Base-by-base conservation (phyloP, 495 filamentous ascomycete genomes). In the Penicillium pancosmium region DNA sequence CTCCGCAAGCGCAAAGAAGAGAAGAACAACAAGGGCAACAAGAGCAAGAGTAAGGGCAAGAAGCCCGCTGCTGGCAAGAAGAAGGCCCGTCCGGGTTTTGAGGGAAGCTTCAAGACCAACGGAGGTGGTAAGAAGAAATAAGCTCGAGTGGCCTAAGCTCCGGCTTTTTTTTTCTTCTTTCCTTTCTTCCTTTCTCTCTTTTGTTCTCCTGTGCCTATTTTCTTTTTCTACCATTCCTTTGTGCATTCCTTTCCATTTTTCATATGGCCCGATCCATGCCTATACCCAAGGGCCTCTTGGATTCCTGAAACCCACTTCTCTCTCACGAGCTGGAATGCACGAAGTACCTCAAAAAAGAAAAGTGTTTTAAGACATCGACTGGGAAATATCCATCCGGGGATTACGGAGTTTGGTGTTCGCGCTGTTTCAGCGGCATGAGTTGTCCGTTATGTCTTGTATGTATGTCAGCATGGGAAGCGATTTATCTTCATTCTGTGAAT, bases 41-140 rank as follows among this genome's bases (percentile, higher is more conserved):
- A 75, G 69, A 86, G 84, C 55, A 85, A 86, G 69, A 86, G 84
- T 54, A 85, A 86, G 73, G 80, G 78, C 44, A 86, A 85, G 67
- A 80, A 79, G 61, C 61, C 70, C 58, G 67, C 64, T 25, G 82
- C 82, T 63, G 82, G 72, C 55, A 86, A 86, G 74, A 73, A 78
- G 52, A 84, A 89, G 74, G 80, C 77, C 27, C 73, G 90, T 60
- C 88, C 93, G 5, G 93, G 94, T 5, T 96, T 96, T 69, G 95
- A 97, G 74, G 94, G 93, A n/a, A 88, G 88, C 62, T 93, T 97
- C 71, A 91, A 89, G 66, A 66, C 77, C 25, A 82, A 81, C 69
- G 72, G 65, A 57, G 73, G 71, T 21, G 73, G 67, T 31, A 76
- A 75, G 71, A 76, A 77, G 71, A 78, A 80, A 73, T 78, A 61